Base-by-base conservation (phyloP, 768 basidiomycete genomes). In the Tulasnella sp. region DNA sequence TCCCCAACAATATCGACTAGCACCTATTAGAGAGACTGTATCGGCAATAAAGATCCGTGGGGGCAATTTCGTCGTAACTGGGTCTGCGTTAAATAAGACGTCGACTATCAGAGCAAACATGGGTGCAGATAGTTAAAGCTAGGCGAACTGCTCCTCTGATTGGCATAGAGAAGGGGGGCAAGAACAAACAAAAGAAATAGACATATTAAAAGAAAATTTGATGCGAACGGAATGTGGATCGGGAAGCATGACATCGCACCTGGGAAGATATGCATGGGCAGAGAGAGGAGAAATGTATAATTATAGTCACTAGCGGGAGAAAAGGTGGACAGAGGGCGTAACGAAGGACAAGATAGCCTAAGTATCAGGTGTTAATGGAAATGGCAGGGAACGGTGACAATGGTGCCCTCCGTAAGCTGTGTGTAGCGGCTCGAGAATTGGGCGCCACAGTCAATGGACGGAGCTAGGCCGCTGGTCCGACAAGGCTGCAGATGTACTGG, bases 401-500 rank as follows among this genome's bases (percentile, higher is more conserved):
- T 5, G 62, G 62, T 34, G 36, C 44, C 44, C 44, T 44, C 44
- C 44, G 19, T 18, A 12, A 40, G 39, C 34, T 27, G 1, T 12
- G 27, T 12, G 27, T 31, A 68, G 62, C 62, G 31, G 34, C n/a
- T n/a, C n/a, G 31, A 68, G 62, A 34, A 36, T 68, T 34, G 14
- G 62, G 12, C n/a, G n/a, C n/a, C n/a, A n/a, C n/a, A n/a, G 62
- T 68, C 62, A 34, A 68, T 38, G 56, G 42, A 71, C 48, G 7
- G 40, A 46, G 10, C 58, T 36, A 16, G 76, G 31, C 1, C 73
- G 18, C 12, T 79, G 71, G 52, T 80, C 52, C 24, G 34, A 56
- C 76, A 79, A 40, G n/a, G 93, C 88, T 83, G 95, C 94, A 80
- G 93, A 91, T 68, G 91, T 90, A 78, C 88, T 91, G 24, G 95